phyloP scores from a whole-genome alignment of 2,329 filamentous ascomycete species.

The Alternaria metachromatica region DNA sequence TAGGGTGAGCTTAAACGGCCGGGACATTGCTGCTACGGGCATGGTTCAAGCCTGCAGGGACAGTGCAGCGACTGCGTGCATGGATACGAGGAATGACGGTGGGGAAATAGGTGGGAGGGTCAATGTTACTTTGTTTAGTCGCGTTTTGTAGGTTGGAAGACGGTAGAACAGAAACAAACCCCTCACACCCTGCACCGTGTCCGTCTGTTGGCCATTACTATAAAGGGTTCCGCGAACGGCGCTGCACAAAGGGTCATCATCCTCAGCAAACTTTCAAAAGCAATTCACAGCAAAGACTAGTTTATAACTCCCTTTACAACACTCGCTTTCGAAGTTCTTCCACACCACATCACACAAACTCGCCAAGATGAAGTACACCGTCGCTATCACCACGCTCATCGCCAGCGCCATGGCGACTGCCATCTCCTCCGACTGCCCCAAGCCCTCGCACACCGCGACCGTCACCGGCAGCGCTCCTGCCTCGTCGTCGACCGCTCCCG shows the following conservation, averaged over 20 bases:
- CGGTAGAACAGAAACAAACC: background rate
- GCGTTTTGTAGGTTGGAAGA: background rate
- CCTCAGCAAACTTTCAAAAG: background rate
- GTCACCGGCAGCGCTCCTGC: constrained; percentile 18
- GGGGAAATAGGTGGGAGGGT: background rate
- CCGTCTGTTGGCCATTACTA: background rate
- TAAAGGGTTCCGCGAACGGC: background rate
- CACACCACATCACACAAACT: background rate
- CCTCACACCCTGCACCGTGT: background rate
- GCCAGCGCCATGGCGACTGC: constrained; percentile 1
- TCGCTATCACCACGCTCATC: constrained; percentile 16
- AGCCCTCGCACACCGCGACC: constrained; percentile 37
- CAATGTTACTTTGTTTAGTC: background rate
- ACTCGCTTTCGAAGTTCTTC: background rate
- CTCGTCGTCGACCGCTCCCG: background rate
- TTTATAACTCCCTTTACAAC: background rate
- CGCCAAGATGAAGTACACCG: constrained; percentile 44
- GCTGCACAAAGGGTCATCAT: background rate
- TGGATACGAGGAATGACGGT: background rate
- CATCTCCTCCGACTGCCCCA: constrained; percentile 4
- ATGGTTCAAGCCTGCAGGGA: background rate
- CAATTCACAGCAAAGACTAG: background rate
- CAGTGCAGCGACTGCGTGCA: background rate
- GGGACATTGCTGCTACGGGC: background rate
- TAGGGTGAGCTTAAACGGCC: background rate